phyloP scores from a whole-genome alignment of 148 eudicot genomes.

The Nyssa sinensis region DNA sequence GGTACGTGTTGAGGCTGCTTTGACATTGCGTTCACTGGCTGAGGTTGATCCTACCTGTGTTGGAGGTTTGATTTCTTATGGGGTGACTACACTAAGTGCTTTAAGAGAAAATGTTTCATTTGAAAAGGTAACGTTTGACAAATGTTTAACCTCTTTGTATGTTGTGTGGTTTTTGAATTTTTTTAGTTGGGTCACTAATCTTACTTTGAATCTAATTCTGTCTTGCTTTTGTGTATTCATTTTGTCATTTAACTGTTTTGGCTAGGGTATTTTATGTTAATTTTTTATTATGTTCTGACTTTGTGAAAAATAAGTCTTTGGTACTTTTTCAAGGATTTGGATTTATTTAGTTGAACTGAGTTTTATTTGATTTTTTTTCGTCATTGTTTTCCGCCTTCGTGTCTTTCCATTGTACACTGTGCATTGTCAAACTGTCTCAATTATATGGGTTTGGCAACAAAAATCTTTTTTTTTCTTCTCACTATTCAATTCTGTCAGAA shows the following conservation, averaged over 20 bases:
- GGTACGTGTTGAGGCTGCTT: slow-evolving; percentile 97
- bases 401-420: background rate
- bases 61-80: slow-evolving; percentile 94
- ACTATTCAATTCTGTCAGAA: background rate
- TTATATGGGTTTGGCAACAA: no score
- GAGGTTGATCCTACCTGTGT: slow-evolving; percentile 99
- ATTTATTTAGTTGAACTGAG: background rate
- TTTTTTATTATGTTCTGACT: background rate
- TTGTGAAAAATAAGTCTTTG: no score
- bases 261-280: background rate
- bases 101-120: slow-evolving; percentile 81
- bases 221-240: slow-evolving; percentile 1
- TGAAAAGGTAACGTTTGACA: slow-evolving; percentile 66
- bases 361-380: no score
- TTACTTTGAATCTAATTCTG: background rate
- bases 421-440: background rate
- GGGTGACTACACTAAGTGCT: slow-evolving; percentile 74
- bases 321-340: background rate
- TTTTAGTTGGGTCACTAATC: background rate
- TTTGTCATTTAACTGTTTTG: background rate
- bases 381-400: background rate
- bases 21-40: slow-evolving; percentile 78
- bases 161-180: background rate
- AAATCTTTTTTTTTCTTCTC: background rate
- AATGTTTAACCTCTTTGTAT: slow-evolving; percentile 8